Evolutionary conservation across 495 filamentous ascomycete species (phyloP).

Genomic region (Apiosordaria backusii): DNA sequence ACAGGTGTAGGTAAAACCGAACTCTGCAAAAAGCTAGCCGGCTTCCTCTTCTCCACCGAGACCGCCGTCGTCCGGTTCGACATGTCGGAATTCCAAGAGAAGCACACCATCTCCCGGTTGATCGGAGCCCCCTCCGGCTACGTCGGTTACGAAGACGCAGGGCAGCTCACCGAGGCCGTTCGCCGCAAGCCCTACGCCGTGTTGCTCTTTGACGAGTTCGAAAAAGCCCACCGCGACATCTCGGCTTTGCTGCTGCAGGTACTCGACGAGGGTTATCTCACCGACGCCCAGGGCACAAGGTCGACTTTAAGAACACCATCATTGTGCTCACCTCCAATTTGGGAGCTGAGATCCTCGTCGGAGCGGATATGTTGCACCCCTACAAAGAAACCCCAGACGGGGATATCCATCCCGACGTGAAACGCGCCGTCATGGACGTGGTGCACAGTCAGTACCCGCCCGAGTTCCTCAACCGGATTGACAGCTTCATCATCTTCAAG

Average conservation of each 20-base stretch:
- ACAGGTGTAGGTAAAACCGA: slow-evolving; percentile 98
- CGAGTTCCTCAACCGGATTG: slow-evolving; percentile 94
- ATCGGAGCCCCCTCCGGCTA: slow-evolving; percentile 93
- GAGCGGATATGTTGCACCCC: slow-evolving; percentile 51
- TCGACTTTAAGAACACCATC: slow-evolving; percentile 94
- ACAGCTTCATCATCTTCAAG: slow-evolving; percentile 95
- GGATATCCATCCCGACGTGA: slow-evolving; percentile 66
- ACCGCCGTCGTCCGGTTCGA: slow-evolving; percentile 84
- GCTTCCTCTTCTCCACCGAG: slow-evolving; percentile 89
- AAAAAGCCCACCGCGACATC: slow-evolving; percentile 95
- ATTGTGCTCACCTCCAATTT: slow-evolving; percentile 96
- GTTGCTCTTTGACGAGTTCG: slow-evolving; percentile 93
- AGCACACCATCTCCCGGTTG: slow-evolving; percentile 88
- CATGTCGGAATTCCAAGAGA: slow-evolving; percentile 98
- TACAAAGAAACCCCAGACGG: slow-evolving; percentile 57
- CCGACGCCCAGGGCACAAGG: slow-evolving; percentile 93
- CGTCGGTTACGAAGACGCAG: slow-evolving; percentile 95
- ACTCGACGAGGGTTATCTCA: slow-evolving; percentile 93
- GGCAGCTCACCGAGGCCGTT: slow-evolving; percentile 93
- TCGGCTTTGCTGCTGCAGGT: slow-evolving; percentile 92
- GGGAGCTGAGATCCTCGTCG: slow-evolving; percentile 69
- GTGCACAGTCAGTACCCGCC: slow-evolving; percentile 75
- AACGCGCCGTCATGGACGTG: slow-evolving; percentile 83
- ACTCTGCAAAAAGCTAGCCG: slow-evolving; percentile 91
- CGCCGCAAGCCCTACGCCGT: slow-evolving; percentile 94